Conservation (phyloP, 371 early-diverging fungal species). For the Mucor indicus region DNA sequence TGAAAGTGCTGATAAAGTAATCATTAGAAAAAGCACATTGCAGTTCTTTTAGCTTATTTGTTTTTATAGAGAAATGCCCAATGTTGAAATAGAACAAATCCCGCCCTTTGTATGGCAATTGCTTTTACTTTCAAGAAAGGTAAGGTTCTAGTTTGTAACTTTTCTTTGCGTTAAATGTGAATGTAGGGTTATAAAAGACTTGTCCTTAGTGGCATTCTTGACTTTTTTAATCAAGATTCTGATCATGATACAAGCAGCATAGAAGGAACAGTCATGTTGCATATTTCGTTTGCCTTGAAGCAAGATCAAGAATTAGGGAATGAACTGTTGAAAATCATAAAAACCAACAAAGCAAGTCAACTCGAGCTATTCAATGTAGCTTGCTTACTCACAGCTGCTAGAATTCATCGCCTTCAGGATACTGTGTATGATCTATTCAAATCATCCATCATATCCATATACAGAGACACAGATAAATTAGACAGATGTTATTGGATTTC, state of each 20-base stretch:
- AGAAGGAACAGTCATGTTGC: conserved; percentile 62
- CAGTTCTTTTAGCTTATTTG: too few relatives aligned
- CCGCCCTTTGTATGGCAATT: conserved; percentile 59
- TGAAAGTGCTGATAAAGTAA: conserved; percentile 36
- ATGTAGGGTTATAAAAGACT: conserved; percentile 17
- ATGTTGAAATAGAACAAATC: conserved; percentile 51
- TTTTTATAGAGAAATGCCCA: conserved; percentile 40
- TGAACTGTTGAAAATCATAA: conserved; percentile 55
- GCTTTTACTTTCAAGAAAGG: conserved; percentile 58
- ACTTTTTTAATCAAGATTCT: conserved; percentile 9
- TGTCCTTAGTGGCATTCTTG: conserved; percentile 13
- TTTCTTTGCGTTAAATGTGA: too few relatives aligned
- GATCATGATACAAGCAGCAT: conserved; percentile 16
- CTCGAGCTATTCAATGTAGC: conserved; percentile 52
- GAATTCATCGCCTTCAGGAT: conserved; percentile 60
- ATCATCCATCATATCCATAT: conserved; percentile 37
- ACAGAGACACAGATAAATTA: conserved; percentile 51
- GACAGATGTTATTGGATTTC: conserved; percentile 48
- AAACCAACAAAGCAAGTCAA: conserved; percentile 36
- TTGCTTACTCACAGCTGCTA: conserved; percentile 55
- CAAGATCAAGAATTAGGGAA: conserved; percentile 64
- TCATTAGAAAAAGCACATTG: too few relatives aligned
- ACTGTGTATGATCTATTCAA: conserved; percentile 51
- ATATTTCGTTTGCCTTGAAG: conserved; percentile 60
- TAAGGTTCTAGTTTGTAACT: conserved; percentile 3